phyloP scores from a whole-genome alignment of 1,284 basidiomycete species.

The Cystobasidiaceae sp. region DNA sequence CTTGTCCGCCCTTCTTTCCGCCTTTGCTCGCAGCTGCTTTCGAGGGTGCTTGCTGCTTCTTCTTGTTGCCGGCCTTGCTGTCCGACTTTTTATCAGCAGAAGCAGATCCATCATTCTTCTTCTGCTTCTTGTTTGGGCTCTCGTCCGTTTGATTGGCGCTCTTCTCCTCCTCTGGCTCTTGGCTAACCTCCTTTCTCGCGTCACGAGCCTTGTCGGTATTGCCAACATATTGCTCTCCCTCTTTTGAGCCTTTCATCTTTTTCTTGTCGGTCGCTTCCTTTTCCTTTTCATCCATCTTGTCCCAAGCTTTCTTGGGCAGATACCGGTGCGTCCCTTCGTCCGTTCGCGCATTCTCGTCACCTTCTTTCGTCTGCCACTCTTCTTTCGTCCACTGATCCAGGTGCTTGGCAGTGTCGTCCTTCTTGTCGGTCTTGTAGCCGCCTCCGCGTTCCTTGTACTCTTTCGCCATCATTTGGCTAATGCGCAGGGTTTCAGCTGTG shows the following conservation, averaged over 20 bases:
- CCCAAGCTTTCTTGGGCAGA: constrained; percentile 30
- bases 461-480: constrained; percentile 23
- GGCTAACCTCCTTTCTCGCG: constrained; percentile 30
- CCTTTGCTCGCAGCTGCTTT: neutral
- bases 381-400: constrained; percentile 27
- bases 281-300: constrained; percentile 28
- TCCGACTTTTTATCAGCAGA: neutral
- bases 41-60: neutral
- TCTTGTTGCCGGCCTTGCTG: neutral
- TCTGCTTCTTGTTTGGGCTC: neutral
- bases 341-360: constrained; percentile 7
- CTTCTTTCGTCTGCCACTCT: constrained; percentile 31
- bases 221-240: constrained; percentile 25
- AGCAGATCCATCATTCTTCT: neutral
- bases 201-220: constrained; percentile 29
- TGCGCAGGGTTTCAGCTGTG: neutral
- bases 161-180: constrained; percentile 25
- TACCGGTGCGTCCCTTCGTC: constrained; percentile 30
- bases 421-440: constrained; percentile 29
- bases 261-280: constrained; percentile 26
- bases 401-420: constrained; percentile 27
- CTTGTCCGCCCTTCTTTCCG: constrained; percentile 2
- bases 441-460: constrained; percentile 30
- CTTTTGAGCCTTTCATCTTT: constrained; percentile 22
- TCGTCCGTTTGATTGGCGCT: neutral